A percentile compares a stretch with the other conserved stretches of the same genome.
Evolutionary conservation across 129 eudicot species (phyloP).

Genomic region (Pseudognaphalium luteoalbum): DNA sequence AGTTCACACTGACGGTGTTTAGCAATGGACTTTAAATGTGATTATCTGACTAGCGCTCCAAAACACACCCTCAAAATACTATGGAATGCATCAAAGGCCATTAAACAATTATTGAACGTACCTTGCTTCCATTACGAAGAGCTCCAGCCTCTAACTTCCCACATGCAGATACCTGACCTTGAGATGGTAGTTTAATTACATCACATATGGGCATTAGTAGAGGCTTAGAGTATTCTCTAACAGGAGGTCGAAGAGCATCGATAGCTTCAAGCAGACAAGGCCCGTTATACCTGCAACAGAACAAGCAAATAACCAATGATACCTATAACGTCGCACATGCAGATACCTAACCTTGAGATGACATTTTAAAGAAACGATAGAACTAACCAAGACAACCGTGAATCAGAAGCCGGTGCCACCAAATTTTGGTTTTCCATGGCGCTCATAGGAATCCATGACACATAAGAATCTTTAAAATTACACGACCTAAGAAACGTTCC

Average conservation of each 20-base stretch:
- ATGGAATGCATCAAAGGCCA: background rate
- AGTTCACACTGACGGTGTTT: background rate
- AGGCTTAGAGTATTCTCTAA: conserved; percentile 83
- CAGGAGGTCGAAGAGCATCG: conserved; percentile 76
- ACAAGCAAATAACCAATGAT: conserved; percentile 11
- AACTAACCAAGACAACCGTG: conserved; percentile 75
- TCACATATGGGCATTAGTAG: conserved; percentile 87
- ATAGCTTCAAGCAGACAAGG: conserved; percentile 77
- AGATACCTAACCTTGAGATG: background rate
- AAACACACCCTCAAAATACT: too few species aligned
- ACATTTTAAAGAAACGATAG: background rate
- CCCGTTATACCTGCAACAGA: conserved; percentile 71
- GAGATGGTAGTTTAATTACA: conserved; percentile 68
- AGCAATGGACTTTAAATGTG: too few species aligned
- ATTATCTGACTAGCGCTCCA: too few species aligned
- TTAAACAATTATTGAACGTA: conserved; percentile 21
- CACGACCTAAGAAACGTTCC: conserved; percentile 86
- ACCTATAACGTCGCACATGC: background rate
- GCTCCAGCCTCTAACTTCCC: conserved; percentile 95
- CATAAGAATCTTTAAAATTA: conserved; percentile 71
- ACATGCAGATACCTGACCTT: conserved; percentile 80
- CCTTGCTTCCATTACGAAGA: conserved; percentile 78
- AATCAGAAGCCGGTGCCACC: conserved; percentile 65
- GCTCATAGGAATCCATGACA: conserved; percentile 87
- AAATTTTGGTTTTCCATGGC: conserved; percentile 96